A percentile compares a stretch with the other conserved stretches of the same genome.
Conservation (phyloP, 2,329 filamentous ascomycete species). For the Fusarium sp. region DNA sequence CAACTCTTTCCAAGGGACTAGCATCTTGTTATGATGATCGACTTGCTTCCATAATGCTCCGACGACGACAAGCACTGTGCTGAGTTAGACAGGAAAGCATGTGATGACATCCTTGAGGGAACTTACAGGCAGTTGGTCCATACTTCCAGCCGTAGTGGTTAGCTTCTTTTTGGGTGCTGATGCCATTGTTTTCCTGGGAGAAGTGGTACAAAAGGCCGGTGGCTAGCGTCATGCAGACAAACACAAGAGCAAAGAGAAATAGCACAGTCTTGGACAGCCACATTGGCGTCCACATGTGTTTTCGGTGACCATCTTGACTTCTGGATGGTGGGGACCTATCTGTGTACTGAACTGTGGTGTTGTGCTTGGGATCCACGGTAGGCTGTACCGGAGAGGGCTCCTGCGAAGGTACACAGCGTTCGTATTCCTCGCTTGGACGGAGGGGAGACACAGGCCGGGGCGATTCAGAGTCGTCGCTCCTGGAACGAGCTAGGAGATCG, state of each 20-base stretch:
- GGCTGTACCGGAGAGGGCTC: conserved; percentile 2
- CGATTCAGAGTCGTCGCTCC: conserved; percentile 4
- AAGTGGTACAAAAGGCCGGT: conserved; percentile 38
- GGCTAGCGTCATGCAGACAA: conserved; percentile 34
- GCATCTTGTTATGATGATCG: conserved; percentile 44
- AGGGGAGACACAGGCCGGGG: conserved; percentile 11
- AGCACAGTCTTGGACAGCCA: conserved; percentile 35
- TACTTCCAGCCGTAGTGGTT: conserved; percentile 42
- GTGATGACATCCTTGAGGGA: background rate
- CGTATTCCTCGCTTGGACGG: conserved; percentile 23
- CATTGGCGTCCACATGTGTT: conserved; percentile 37
- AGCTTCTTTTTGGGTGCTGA: conserved; percentile 32
- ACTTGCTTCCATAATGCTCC: conserved; percentile 48
- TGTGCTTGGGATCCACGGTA: conserved; percentile 7
- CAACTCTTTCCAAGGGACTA: conserved; percentile 46
- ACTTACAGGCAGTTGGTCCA: conserved; percentile 39
- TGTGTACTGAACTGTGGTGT: conserved; percentile 1
- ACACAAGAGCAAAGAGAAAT: conserved; percentile 31
- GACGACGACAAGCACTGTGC: conserved; percentile 42
- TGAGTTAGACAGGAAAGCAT: conserved; percentile 3
- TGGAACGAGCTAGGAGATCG: conserved; percentile 18
- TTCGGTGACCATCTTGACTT: conserved; percentile 15
- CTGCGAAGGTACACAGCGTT: background rate
- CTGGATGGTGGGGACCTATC: background rate
- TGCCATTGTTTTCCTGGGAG: conserved; percentile 33